Evolutionary conservation across 345 rosid genomes (phyloP), one percentile per base, ranked within the genome.

Genomic region (Moricandia arvensis): DNA sequence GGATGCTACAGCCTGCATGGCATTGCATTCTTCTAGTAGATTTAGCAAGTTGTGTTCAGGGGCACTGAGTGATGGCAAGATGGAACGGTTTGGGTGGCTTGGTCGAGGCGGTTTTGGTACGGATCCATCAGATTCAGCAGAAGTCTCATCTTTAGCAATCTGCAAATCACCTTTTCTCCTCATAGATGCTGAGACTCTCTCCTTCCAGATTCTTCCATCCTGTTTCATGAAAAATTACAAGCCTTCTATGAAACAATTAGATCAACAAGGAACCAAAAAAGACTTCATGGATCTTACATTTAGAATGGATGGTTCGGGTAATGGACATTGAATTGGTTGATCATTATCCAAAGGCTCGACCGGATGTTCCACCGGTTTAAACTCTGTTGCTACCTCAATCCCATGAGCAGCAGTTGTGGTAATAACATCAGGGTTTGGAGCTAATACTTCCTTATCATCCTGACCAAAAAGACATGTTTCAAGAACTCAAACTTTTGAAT

Each of bases 171-270:
- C 78, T 86, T 85, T 84, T 72, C 87, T 85, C 60, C 85, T 80
- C 80, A 77, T 82, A 5, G 82, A 80, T 1, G 91, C 91, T 0
- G 98, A 85, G 31, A 86, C 93, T 67, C 94, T 81, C 83, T 93
- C 96, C 77, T 93, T 93, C 98, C 98, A 93, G 68, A 91, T 45
- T 86, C 96, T 88, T 67, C 97, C 98, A 79, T 93, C 98, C 98
- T 91, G 80, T 59, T 68, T 53, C 51, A 66, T 62, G 26, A 15
- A 55, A 29, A 63, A 12, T 37, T 16, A 57, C 71, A 38, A 43
- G 26, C 34, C 54, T 65, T 65, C 12, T 55, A 37, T 18, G 5
- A 54, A 55, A 59, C 51, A 59, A 27, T 58, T 6, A n/a, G 33
- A 49, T 15, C 21, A 67, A 45, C 54, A 18, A 7, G 21, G 60